Base-by-base conservation (phyloP, 768 basidiomycete species). In the Pleurotus eryngii region DNA sequence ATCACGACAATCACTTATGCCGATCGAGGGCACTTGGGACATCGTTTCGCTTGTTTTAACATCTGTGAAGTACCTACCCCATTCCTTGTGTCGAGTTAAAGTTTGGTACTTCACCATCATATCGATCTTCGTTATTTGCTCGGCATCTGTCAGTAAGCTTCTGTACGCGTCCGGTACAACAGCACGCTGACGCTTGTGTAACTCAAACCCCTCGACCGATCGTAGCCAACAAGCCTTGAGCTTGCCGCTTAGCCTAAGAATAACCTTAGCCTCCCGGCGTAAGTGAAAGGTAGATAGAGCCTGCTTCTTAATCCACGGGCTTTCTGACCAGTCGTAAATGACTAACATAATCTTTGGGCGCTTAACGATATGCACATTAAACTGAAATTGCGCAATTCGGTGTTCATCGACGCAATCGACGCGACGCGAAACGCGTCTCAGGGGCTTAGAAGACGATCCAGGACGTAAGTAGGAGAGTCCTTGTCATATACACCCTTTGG, bases 1-100 rank as follows among this genome's bases (percentile, higher is more conserved):
- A 39, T 24, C 26, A 43, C 47, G 53, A 5, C 39, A 54, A 17
- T 18, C 18, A 27, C 30, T 35, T 11, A 27, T 50, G 51, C 51
- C 51, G 51, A 54, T 54, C 51, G 51, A 54, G 51, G 51, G 51
- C 51, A 39, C 51, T 40, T 22, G 24, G 38, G 51, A 54, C 51
- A 50, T 50, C 27, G 51, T 40, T 54, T 54, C 51, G 17, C 51
- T 26, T 20, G 15, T 42, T 22, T 12, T 9, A 9, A 18, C 22
- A 22, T 8, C 14, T 38, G 9, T 30, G 3, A 18, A 18, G 51
- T 22, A 26, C 35, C 24, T 14, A 24, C 22, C 39, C 22, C 51
- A 54, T 38, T 54, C 51, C 17, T 54, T 54, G 39, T 42, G 12
- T 22, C 7, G 39, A 11, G 18, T 39, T 8, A 42, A 17, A 9